Evolutionary conservation across 805 yeast genomes (phyloP), one percentile per base, ranked within the genome.

Genomic region (Candida krabiensis): DNA sequence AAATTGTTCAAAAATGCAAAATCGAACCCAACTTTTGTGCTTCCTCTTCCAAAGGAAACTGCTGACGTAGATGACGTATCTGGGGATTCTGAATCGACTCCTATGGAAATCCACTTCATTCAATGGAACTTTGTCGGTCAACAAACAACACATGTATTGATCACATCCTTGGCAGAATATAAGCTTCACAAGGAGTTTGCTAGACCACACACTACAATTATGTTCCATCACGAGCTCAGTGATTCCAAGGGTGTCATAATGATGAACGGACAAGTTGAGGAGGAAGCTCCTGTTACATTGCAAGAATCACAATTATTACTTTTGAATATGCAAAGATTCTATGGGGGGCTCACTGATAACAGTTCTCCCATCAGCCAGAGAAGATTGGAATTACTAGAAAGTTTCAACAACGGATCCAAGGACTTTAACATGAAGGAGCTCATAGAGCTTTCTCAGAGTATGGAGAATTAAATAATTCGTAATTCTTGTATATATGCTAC

Each of bases 111-210:
- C 65, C 97, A 93, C 57, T 88, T 84, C 59, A 79, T 90, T 16
- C 98, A 93, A 65, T 93, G 99, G 99, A 72, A 79, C 14, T 86
- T 88, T 59, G 90, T 84, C 11, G 96, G 91, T 1, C 82, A 86
- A 12, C 52, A 79, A 28, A 90, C 97, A 2, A 71, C 86, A 1
- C 96, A 93, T 64, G 87, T 95, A 57, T 74, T 93, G 75, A 70
- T 93, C 52, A 93, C 99, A 2, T 80, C 96, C 0, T 72, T 93
- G 47, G 90, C 93, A 2, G 98, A 93, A 63, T 93, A 79, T 64
- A 89, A 91, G 61, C 72, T 89, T 19, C 96, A 91, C 56, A 79
- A 77, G 39, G 97, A 91, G 57, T 93, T 72, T 62, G 96, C 99
- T 8, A 83, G 87, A 57, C 98, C 99, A 1, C 98, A 93, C 61